Evolutionary conservation across 2,329 filamentous ascomycete species (phyloP).

Genomic region (Epichloe hybrida): DNA sequence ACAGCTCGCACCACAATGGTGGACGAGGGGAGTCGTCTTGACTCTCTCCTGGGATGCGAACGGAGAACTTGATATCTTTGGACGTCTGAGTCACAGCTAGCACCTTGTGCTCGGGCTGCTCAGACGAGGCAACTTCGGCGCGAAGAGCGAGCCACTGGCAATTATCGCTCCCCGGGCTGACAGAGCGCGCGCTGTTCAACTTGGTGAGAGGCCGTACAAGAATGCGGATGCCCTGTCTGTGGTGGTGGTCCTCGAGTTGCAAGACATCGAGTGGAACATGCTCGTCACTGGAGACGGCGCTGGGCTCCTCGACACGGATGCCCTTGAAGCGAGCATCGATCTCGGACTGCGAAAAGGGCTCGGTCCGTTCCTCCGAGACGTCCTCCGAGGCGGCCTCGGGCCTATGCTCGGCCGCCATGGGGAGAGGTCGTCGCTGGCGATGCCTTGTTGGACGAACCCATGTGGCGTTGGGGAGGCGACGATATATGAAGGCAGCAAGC

Average conservation of each 20-base stretch:
- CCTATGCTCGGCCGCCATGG: constrained; percentile 33
- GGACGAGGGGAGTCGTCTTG: constrained; percentile 29
- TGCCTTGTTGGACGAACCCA: constrained; percentile 3
- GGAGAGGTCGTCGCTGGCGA: constrained; percentile 3
- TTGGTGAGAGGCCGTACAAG: constrained; percentile 40
- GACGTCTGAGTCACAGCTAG: constrained; percentile 47
- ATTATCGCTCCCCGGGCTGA: constrained; percentile 42
- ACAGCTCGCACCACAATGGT: constrained; percentile 45
- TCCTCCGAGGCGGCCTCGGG: constrained; percentile 23
- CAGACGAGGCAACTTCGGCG: constrained; percentile 37
- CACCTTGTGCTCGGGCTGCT: constrained; percentile 42
- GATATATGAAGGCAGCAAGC: constrained; percentile 2
- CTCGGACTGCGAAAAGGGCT: constrained; percentile 44
- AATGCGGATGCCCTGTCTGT: constrained; percentile 43
- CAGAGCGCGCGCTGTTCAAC: constrained; percentile 37
- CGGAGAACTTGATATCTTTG: constrained; percentile 46
- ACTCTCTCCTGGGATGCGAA: constrained; percentile 38
- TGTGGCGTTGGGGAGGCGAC: constrained; percentile 1
- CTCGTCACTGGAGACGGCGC: constrained; percentile 24
- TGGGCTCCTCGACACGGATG: constrained; percentile 30
- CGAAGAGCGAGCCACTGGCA: constrained; percentile 43
- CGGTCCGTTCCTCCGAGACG: constrained; percentile 38
- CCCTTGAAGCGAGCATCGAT: constrained; percentile 35
- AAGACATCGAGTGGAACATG: constrained; percentile 41
- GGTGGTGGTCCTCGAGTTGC: constrained; percentile 35